Percentiles rank a stretch among this genome's conserved stretches.
Evolutionary conservation across 106 monocot genomes (phyloP).

Genomic region (Acorus gramineus): DNA sequence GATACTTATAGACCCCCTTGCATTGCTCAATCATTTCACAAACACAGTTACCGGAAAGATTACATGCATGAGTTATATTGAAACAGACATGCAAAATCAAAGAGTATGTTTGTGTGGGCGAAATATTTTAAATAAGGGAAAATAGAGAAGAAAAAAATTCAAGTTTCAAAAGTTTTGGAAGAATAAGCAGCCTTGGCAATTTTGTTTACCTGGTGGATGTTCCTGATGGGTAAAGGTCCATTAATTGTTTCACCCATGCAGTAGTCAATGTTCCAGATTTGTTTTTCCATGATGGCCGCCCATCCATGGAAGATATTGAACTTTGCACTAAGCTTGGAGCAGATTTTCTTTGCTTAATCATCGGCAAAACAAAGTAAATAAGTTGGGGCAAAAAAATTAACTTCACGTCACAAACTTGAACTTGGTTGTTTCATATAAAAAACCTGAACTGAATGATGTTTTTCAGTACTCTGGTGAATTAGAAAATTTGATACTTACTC

Average conservation of each 20-base stretch:
- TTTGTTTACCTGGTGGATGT: slow-evolving; percentile 50
- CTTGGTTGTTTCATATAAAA: too few relatives aligned
- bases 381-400: slow-evolving; percentile 11
- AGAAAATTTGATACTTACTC: slow-evolving; percentile 34
- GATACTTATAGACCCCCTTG: too few relatives aligned
- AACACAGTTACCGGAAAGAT: too few relatives aligned
- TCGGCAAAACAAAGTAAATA: slow-evolving; percentile 19
- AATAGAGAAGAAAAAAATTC: too few relatives aligned
- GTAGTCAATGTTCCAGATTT: slow-evolving; percentile 29
- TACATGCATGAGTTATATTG: too few relatives aligned
- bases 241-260: slow-evolving; percentile 58
- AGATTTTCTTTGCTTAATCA: slow-evolving; percentile 90
- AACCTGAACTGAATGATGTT: too few relatives aligned
- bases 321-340: slow-evolving; percentile 46
- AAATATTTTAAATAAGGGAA: too few relatives aligned
- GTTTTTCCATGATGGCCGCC: slow-evolving; percentile 26
- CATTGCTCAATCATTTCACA: too few relatives aligned
- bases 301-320: slow-evolving; percentile 25
- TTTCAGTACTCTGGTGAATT: neutral
- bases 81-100: too few relatives aligned
- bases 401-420: neutral
- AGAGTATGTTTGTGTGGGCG: too few relatives aligned
- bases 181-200: too few relatives aligned
- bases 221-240: slow-evolving; percentile 76
- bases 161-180: too few relatives aligned